Evolutionary conservation across 169 alveolate genomes (phyloP), one percentile per base, ranked within the genome.

Genomic region (Miamiensis avidus): DNA sequence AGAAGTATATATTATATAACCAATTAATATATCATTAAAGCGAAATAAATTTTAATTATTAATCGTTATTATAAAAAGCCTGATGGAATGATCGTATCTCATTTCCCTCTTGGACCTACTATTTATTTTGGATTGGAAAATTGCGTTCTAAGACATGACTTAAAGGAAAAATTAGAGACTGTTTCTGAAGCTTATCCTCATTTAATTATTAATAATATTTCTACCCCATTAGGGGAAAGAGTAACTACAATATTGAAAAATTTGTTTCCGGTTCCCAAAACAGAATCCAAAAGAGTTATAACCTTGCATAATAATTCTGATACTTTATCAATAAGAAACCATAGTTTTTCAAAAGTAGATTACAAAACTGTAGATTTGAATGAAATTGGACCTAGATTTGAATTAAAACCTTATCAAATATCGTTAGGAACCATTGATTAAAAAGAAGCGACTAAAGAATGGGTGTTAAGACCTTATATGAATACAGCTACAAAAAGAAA

Each of bases 71-170:
- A 92, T 86, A 11, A 49, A 11, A 11, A 49, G 69, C 99, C 99
- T 0, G 99, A 98, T 89, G 99, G 99, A 77, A 89, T 99, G 96
- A 98, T 99, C 74, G 96, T 99, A 29, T 97, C 99, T 82, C 99
- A 99, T 90, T 89, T 99, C 88, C 99, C 99, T 1, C 97, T 96
- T 84, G 99, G 99, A 0, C 99, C 99, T 0, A 99, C 99, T 1
- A 99, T 99, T 0, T 98, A 98, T 91, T 99, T 99, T 91, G 99
- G 99, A 31, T 88, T 99, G 27, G 91, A 95, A 32, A 98, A 98
- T 86, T 99, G 98, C 29, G 99, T 97, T 26, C 94, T 99, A 85
- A 95, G 99, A 74, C 99, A 99, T 89, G 99, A 99, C 89, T 95
- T 99, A 76, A 96, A 98, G 4, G 99, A 97, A 72, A 97, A 97